phyloP scores from a whole-genome alignment of 2,329 filamentous ascomycete species.

The Aspergillus ruber region DNA sequence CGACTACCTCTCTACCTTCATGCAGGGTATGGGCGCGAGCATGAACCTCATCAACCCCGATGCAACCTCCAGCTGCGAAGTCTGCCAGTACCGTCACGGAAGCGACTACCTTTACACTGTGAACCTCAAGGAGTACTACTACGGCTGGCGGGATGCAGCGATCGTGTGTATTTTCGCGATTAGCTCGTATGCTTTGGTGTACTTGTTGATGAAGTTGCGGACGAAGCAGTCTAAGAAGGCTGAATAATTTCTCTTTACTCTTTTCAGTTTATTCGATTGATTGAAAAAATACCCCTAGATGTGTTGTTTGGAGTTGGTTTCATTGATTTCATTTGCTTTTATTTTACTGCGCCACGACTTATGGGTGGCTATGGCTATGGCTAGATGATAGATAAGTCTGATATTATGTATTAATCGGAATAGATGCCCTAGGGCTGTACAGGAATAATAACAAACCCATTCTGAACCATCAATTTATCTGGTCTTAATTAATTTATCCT shows the following conservation, averaged over 20 bases:
- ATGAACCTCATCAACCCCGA: constrained; percentile 56
- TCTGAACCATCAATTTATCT: no score
- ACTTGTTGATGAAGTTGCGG: constrained; percentile 2
- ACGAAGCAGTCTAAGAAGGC: constrained; percentile 1
- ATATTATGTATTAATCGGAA: no score
- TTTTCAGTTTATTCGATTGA: background rate
- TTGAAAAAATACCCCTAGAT: background rate
- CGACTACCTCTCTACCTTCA: constrained; percentile 51
- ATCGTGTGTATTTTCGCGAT: constrained; percentile 8
- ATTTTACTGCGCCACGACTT: no score
- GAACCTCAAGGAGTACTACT: constrained; percentile 33
- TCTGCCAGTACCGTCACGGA: constrained; percentile 55
- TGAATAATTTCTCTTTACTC: background rate
- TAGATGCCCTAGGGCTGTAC: background rate
- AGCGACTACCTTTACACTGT: constrained; percentile 54
- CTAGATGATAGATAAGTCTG: no score
- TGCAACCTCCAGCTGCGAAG: constrained; percentile 48
- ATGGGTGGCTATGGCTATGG: no score
- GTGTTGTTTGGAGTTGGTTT: no score
- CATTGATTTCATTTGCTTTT: no score
- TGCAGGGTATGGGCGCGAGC: constrained; percentile 40
- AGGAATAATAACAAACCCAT: background rate
- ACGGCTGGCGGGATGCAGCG: constrained; percentile 7
- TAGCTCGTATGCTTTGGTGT: constrained; percentile 9
- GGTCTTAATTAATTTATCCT: no score